Evolutionary conservation across 1,284 basidiomycete species (phyloP).

Genomic region (Veloboletus limbatus): DNA sequence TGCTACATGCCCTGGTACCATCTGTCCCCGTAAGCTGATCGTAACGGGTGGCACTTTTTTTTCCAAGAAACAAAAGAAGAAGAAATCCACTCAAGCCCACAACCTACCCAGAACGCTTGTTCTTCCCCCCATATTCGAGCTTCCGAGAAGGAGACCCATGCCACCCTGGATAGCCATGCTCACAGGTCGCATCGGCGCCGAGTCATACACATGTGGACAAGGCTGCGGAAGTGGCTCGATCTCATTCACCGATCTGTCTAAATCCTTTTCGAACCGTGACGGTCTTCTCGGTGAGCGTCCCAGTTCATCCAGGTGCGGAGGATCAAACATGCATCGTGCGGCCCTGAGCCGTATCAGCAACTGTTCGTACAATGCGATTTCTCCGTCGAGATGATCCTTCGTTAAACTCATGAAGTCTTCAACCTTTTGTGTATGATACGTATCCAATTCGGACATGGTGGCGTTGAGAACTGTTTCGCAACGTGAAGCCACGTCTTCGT

Average conservation of each 20-base stretch:
- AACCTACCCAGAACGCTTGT: slow-evolving; percentile 65
- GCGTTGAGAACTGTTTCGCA: slow-evolving; percentile 87
- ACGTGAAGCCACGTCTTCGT: slow-evolving; percentile 64
- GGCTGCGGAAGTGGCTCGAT: slow-evolving; percentile 60
- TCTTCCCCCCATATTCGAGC: slow-evolving; percentile 37
- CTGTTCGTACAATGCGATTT: slow-evolving; percentile 74
- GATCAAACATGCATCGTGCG: slow-evolving; percentile 53
- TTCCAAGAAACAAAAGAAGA: background rate
- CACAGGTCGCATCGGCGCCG: slow-evolving; percentile 70
- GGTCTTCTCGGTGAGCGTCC: slow-evolving; percentile 51
- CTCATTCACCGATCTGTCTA: slow-evolving; percentile 52
- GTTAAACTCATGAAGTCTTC: slow-evolving; percentile 64
- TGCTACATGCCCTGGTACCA: background rate
- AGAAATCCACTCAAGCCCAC: slow-evolving; percentile 39
- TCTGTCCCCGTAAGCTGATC: background rate
- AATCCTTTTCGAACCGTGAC: slow-evolving; percentile 72
- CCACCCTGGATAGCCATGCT: slow-evolving; percentile 71
- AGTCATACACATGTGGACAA: slow-evolving; percentile 73
- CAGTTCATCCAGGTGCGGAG: slow-evolving; percentile 45
- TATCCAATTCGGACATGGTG: slow-evolving; percentile 85
- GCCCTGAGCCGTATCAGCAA: slow-evolving; percentile 53
- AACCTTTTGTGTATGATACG: slow-evolving; percentile 69
- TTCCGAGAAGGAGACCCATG: slow-evolving; percentile 58
- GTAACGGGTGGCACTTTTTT: background rate
- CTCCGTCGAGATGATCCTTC: slow-evolving; percentile 70